phyloP scores from a whole-genome alignment of 371 early-diverging fungal genomes.

The Haplosporangium sp. region DNA sequence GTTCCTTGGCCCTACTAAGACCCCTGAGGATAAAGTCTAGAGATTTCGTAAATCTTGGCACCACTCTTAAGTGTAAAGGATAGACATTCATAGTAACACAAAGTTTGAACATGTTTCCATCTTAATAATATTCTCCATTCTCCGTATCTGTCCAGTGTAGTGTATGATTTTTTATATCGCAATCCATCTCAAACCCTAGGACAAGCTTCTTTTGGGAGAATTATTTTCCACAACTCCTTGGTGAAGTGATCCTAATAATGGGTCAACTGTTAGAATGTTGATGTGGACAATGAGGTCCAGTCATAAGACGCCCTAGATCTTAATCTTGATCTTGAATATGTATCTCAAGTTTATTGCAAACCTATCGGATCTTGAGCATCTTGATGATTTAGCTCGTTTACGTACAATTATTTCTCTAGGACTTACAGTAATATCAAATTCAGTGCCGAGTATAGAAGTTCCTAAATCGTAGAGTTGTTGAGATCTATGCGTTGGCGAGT shows the following conservation, averaged over 20 bases:
- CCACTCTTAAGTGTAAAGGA: constrained; percentile 4
- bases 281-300: not conserved
- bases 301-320: constrained; percentile 7
- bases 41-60: not conserved
- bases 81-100: not conserved
- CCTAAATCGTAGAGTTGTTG: not conserved
- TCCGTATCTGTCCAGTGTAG: not conserved
- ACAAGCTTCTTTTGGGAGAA: not conserved
- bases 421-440: not conserved
- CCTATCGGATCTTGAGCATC: not conserved
- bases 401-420: not conserved
- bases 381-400: not conserved
- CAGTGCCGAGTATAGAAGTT: constrained; percentile 2
- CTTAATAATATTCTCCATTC: not conserved
- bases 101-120: not conserved
- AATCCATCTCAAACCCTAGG: not conserved
- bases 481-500: not conserved
- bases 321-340: not conserved
- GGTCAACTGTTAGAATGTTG: constrained; percentile 1
- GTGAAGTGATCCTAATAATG: constrained; percentile 9
- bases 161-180: not conserved
- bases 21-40: not conserved
- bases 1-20: too few relatives aligned
- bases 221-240: constrained; percentile 4
- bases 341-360: not conserved